phyloP scores from a whole-genome alignment of 2,329 filamentous ascomycete genomes.

The Cordyceps sp. region DNA sequence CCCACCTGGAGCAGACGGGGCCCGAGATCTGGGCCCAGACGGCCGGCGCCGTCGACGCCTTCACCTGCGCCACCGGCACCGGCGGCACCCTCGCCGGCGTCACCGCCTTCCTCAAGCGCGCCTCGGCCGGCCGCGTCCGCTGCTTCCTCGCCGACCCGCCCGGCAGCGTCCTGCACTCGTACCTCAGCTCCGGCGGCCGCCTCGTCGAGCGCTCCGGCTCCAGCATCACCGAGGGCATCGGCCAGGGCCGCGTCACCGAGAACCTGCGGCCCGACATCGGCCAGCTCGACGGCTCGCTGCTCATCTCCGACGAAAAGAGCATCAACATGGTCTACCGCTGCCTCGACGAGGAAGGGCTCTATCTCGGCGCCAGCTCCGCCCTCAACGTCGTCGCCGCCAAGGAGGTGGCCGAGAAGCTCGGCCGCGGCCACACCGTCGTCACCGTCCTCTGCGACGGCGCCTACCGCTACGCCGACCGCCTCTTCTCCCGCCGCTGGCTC shows the following conservation, averaged over 20 bases:
- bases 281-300: conserved; percentile 68
- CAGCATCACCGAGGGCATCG: conserved; percentile 95
- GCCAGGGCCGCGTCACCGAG: conserved; percentile 90
- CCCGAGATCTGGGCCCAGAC: conserved; percentile 97
- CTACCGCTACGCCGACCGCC: conserved; percentile 86
- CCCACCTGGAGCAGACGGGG: conserved; percentile 91
- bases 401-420: conserved; percentile 81
- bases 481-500: conserved; percentile 89
- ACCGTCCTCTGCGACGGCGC: conserved; percentile 91
- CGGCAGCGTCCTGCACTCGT: conserved; percentile 82
- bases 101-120: conserved; percentile 77
- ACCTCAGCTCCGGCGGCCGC: conserved; percentile 72
- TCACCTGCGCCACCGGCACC: conserved; percentile 89
- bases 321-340: conserved; percentile 97
- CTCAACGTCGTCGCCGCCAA: conserved; percentile 92
- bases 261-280: conserved; percentile 77
- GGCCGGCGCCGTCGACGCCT: conserved; percentile 69
- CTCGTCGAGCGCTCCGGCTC: conserved; percentile 67
- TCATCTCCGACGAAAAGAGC: conserved; percentile 81
- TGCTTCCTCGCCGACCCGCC: conserved; percentile 87
- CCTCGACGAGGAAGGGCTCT: conserved; percentile 87
- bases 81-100: conserved; percentile 80
- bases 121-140: conserved; percentile 63
- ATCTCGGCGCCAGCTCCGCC: conserved; percentile 83
- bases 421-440: conserved; percentile 77